Conservation (phyloP, 495 filamentous ascomycete species). For the Neurospora intermedia region DNA sequence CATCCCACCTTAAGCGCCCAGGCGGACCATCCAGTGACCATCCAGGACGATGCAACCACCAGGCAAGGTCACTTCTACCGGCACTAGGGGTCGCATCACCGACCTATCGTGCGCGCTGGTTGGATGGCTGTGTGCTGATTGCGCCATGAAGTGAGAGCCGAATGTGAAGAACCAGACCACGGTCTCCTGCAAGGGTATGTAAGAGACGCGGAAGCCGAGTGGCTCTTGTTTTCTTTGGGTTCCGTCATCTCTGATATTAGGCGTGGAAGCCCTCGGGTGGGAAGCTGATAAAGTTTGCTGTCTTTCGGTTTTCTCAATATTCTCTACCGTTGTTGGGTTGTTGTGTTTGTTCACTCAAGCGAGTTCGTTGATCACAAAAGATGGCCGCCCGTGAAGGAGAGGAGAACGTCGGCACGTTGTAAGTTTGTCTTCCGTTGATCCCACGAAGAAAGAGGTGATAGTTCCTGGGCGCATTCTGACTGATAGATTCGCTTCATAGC, state of each 20-base stretch:
- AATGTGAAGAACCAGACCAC: neutral
- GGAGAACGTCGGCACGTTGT: slow-evolving; percentile 71
- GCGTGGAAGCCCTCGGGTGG: neutral
- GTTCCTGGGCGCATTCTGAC: neutral
- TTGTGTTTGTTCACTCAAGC: neutral
- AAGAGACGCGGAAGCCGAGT: slow-evolving; percentile 2
- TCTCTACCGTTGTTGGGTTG: neutral
- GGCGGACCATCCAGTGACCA: slow-evolving; percentile 2
- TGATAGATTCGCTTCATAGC: slow-evolving; percentile 32
- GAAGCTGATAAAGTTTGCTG: neutral
- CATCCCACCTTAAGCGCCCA: slow-evolving; percentile 22
- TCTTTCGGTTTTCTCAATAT: neutral
- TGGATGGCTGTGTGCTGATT: slow-evolving; percentile 4
- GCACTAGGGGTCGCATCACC: slow-evolving; percentile 8
- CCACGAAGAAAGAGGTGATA: neutral
- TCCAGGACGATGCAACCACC: neutral
- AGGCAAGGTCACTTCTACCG: neutral
- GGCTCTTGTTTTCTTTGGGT: neutral
- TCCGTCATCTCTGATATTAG: neutral
- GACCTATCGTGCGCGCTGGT: slow-evolving; percentile 6
- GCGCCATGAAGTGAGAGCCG: neutral
- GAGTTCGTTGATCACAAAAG: slow-evolving; percentile 11
- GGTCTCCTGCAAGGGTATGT: neutral
- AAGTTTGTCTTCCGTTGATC: slow-evolving; percentile 26
- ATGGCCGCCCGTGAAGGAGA: slow-evolving; percentile 77